Evolutionary conservation across 345 rosid genomes (phyloP).

Genomic region (Trapa bicornis): DNA sequence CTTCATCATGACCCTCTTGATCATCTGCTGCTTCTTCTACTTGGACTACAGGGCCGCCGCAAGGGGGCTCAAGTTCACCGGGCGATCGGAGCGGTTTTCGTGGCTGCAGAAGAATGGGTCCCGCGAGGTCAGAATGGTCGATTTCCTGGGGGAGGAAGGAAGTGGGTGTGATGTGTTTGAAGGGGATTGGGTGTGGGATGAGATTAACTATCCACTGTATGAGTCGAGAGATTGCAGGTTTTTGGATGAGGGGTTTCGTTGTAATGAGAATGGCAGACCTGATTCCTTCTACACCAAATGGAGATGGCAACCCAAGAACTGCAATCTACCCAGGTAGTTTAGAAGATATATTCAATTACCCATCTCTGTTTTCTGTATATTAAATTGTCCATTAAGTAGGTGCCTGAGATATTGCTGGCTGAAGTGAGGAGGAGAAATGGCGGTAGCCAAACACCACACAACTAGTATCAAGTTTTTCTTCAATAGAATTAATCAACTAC

Average conservation of each 20-base stretch:
- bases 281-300: constrained; percentile 76
- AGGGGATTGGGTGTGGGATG: constrained; percentile 96
- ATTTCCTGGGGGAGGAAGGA: constrained; percentile 34
- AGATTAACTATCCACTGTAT: constrained; percentile 68
- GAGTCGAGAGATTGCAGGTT: constrained; percentile 67
- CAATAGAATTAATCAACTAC: background rate
- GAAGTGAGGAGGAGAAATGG: too few species aligned
- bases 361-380: background rate
- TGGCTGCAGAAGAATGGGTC: constrained; percentile 30
- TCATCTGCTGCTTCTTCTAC: constrained; percentile 56
- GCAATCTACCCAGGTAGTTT: constrained; percentile 72
- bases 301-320: constrained; percentile 91
- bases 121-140: constrained; percentile 15
- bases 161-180: constrained; percentile 60
- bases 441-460: too few species aligned
- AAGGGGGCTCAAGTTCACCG: constrained; percentile 32
- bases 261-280: constrained; percentile 74
- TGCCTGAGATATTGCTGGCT: background rate
- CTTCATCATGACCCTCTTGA: constrained; percentile 42
- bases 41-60: constrained; percentile 34
- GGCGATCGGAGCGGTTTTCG: constrained; percentile 41
- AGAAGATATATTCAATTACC: background rate
- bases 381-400: background rate
- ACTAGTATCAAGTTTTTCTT: too few species aligned
- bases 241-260: constrained; percentile 74